Evolutionary conservation across 225 moss, liverwort and hornwort species (phyloP), one percentile per base, ranked within the genome.

Genomic region (Polytrichum formosum): DNA sequence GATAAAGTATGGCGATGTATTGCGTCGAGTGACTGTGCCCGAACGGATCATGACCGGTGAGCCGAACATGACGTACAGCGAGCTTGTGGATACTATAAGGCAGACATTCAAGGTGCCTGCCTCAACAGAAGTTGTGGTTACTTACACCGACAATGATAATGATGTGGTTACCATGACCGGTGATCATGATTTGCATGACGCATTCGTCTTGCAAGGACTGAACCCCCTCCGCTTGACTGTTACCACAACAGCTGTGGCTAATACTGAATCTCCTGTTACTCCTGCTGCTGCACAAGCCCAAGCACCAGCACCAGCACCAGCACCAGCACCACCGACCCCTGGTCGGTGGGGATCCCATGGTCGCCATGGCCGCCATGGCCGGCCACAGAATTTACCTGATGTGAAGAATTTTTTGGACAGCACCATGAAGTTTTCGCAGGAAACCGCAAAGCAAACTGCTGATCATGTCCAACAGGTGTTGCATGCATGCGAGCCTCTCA

Each of bases 161-260:
- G 90, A 90, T 56, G 75, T 70, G 6, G 83, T 90, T 2, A 81
- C 85, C 1, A 81, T 90, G 75, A 62, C 61, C 0, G 73, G 61
- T 46, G 74, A 80, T 68, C 56, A 70, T 26, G 90, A 90, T 37
- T 9, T 90, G 21, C 20, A 18, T 6, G 88, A 90, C 26, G 88
- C 85, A 63, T 83, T 79, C 16, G 4, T 66, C 16, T 17, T 69
- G 18, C 90, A 90, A 56, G 16, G 21, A 4, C 64, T 88, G 6
- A 83, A 85, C 65, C 85, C 87, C 29, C 71, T 94, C 35, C 78
- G 86, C 53, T 22, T 91, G 54, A 64, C 69, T n/a, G 84, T 91
- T 7, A 26, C 70, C n/a, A 26, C 53, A 61, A 30, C 13, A 62
- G 69, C 62, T 7, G 46, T 16, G 46, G 62, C 17, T 63, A 16